These are phyloP conservation scores for Plasmodium gonderi DNA, from an alignment of 169 alveolate species.

Conservation along the genomic window DNA sequence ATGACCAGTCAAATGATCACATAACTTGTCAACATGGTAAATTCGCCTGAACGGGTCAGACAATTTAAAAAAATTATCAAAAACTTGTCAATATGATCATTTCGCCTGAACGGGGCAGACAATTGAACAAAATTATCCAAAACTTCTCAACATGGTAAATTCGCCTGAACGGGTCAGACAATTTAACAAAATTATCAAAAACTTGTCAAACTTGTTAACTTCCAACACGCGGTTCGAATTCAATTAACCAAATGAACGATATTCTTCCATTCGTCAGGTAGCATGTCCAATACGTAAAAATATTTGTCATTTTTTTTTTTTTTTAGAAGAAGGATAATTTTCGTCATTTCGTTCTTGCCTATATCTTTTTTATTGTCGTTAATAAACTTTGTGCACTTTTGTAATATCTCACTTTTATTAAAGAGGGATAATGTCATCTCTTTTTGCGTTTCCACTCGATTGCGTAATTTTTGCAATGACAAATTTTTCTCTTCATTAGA, in stretches of 20 bases:
- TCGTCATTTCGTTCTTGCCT: slow-evolving; percentile 67
- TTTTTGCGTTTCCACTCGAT: background rate
- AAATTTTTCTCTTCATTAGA: background rate
- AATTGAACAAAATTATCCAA: background rate
- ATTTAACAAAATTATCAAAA: too few relatives aligned
- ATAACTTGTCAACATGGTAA: too few relatives aligned
- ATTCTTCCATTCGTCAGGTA: slow-evolving; percentile 65
- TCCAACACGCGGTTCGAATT: background rate
- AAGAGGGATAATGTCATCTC: background rate
- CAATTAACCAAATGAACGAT: slow-evolving; percentile 30
- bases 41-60: too few relatives aligned
- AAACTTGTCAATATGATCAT: background rate
- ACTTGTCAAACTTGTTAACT: too few relatives aligned
- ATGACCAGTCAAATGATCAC: too few relatives aligned
- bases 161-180: too few relatives aligned
- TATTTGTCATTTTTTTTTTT: slow-evolving; percentile 31
- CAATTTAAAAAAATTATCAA: too few relatives aligned
- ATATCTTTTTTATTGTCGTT: slow-evolving; percentile 22
- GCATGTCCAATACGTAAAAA: slow-evolving; percentile 43
- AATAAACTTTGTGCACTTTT: slow-evolving; percentile 30
- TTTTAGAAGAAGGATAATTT: slow-evolving; percentile 50
- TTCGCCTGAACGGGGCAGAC: background rate
- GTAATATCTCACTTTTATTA: slow-evolving; percentile 47
- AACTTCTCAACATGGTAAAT: too few relatives aligned
- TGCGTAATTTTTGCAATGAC: too few relatives aligned